Evolutionary conservation across 495 filamentous ascomycete species (phyloP).

Genomic region (Aspergillus carlsbadensis): DNA sequence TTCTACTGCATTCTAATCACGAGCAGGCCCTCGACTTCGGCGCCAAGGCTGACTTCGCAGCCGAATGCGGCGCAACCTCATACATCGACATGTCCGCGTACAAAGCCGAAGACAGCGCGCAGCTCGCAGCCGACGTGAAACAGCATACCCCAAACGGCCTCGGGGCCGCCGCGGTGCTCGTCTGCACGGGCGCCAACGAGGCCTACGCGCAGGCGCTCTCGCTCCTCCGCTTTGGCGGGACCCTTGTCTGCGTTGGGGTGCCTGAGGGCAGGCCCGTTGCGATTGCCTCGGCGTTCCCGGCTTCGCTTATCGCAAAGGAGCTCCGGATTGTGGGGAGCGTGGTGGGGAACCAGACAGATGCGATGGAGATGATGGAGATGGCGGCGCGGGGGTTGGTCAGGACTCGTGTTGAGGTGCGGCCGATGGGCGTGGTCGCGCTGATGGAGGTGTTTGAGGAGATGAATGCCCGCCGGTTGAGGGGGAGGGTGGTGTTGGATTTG

Average conservation of each 20-base stretch:
- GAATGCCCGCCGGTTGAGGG: slow-evolving; percentile 52
- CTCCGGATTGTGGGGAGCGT: slow-evolving; percentile 57
- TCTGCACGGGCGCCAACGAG: slow-evolving; percentile 59
- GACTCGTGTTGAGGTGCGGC: slow-evolving; percentile 53
- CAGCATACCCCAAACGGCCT: slow-evolving; percentile 54
- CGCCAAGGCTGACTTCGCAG: too few species aligned
- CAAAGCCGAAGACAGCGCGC: too few species aligned
- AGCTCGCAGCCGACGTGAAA: too few species aligned
- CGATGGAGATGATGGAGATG: slow-evolving; percentile 64
- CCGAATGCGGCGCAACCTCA: too few species aligned
- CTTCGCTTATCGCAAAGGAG: slow-evolving; percentile 48
- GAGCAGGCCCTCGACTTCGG: too few species aligned
- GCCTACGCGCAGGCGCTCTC: slow-evolving; percentile 60
- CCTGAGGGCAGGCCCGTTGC: slow-evolving; percentile 58
- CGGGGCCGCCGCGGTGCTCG: slow-evolving; percentile 63
- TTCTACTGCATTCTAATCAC: too few species aligned
- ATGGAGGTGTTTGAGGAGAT: slow-evolving; percentile 61
- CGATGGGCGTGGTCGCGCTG: slow-evolving; percentile 62
- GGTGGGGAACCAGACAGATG: slow-evolving; percentile 63
- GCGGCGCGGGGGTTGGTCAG: slow-evolving; percentile 59
- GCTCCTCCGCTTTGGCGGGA: slow-evolving; percentile 61
- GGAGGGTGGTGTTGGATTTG: slow-evolving; percentile 58
- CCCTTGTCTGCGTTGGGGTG: slow-evolving; percentile 65
- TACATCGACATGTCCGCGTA: too few species aligned
- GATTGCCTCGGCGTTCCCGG: slow-evolving; percentile 56